A percentile compares a stretch with the other conserved stretches of the same genome.
These are phyloP conservation scores for Pontederia crassipes DNA, from an alignment of 176 grass and related monocot species.

Conservation along the genomic window DNA sequence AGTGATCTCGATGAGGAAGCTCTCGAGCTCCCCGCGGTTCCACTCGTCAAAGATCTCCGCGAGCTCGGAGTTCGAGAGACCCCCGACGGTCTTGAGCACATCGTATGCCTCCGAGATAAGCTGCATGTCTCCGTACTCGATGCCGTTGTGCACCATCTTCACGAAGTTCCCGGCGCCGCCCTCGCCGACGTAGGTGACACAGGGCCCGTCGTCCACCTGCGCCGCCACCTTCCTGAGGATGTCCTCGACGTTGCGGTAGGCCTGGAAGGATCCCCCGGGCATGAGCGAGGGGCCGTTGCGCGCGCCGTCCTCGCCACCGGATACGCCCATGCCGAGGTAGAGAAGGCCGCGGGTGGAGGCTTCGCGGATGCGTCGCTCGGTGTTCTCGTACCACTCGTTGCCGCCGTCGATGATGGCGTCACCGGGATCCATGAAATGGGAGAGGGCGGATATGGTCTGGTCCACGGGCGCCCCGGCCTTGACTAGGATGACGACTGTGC, in stretches of 20 bases:
- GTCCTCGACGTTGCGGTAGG: conserved; percentile 62
- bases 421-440: conserved; percentile 57
- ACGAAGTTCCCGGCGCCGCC: conserved; percentile 82
- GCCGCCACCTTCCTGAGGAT: conserved; percentile 54
- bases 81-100: conserved; percentile 46
- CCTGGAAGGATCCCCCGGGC: conserved; percentile 57
- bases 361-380: conserved; percentile 54
- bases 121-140: conserved; percentile 88
- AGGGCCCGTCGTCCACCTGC: conserved; percentile 78
- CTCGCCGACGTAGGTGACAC: conserved; percentile 64
- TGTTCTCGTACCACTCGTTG: conserved; percentile 95
- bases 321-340: conserved; percentile 93
- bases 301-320: conserved; percentile 69
- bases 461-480: conserved; percentile 67
- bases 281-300: conserved; percentile 75
- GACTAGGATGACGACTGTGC: conserved; percentile 68
- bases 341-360: conserved; percentile 41
- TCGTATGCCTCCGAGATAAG: conserved; percentile 75
- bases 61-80: conserved; percentile 47
- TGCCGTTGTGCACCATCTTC: conserved; percentile 93
- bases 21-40: conserved; percentile 80
- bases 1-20: conserved; percentile 77
- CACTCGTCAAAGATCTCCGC: conserved; percentile 58
- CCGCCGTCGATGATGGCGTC: conserved; percentile 80
- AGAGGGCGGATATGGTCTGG: conserved; percentile 54